A percentile compares a stretch with the other conserved stretches of the same genome.
Conservation (phyloP, 1,284 basidiomycete species). For the Austroboletus novae-zelandiae region DNA sequence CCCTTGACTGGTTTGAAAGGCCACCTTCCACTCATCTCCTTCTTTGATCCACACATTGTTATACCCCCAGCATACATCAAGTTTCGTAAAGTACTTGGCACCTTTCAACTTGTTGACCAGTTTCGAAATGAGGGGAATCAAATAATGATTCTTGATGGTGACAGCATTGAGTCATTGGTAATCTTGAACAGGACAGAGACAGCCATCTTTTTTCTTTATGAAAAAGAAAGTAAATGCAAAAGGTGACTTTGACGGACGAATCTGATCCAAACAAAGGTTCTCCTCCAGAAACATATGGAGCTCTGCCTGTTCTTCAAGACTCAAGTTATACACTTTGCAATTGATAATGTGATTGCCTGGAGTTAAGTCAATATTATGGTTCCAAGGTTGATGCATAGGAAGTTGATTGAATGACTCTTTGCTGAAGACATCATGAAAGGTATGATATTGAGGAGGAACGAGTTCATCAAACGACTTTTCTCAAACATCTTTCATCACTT, state of each 20-base stretch:
- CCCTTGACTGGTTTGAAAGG: too few relatives aligned
- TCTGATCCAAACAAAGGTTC: not conserved
- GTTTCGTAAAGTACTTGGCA: not conserved
- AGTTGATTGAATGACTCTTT: too few relatives aligned
- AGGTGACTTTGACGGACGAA: not conserved
- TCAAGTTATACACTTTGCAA: slow-evolving; percentile 4
- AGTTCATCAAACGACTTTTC: not conserved
- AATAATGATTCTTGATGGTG: too few relatives aligned
- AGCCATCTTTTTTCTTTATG: not conserved
- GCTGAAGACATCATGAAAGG: too few relatives aligned
- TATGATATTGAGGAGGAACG: not conserved
- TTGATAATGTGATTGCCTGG: not conserved
- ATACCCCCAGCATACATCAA: too few relatives aligned
- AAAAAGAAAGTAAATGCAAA: not conserved
- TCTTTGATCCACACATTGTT: too few relatives aligned
- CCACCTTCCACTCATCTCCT: too few relatives aligned
- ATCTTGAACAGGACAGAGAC: too few relatives aligned
- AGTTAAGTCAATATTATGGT: too few relatives aligned
- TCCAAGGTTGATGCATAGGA: too few relatives aligned
- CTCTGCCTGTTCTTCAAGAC: not conserved
- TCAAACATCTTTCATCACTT: not conserved
- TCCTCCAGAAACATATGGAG: not conserved
- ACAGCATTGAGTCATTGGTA: too few relatives aligned
- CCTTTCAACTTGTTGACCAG: not conserved
- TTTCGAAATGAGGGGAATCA: too few relatives aligned